These are phyloP conservation scores for Ogataea nakhonphanomensis DNA, from an alignment of 805 yeast species.

Conservation along the genomic window DNA sequence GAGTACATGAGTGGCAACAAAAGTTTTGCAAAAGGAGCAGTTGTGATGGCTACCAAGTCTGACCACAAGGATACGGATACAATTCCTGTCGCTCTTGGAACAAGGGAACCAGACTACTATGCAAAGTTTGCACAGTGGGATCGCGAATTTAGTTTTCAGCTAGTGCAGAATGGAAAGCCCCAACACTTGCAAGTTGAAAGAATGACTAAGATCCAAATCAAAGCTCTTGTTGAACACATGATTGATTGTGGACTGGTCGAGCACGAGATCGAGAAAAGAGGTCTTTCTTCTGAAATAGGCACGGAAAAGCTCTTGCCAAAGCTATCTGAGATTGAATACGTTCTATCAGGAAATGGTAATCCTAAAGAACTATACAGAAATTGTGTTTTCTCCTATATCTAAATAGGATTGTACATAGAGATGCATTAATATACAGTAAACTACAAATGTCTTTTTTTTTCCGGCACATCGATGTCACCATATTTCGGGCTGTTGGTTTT, in stretches of 20 bases:
- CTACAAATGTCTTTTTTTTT: constrained; percentile 16
- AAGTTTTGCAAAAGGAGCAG: constrained; percentile 57
- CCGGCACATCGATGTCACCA: constrained; percentile 21
- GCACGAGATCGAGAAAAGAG: constrained; percentile 34
- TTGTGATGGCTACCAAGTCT: constrained; percentile 61
- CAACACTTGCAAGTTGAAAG: constrained; percentile 38
- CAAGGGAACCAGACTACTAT: constrained; percentile 54
- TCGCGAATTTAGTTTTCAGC: constrained; percentile 45
- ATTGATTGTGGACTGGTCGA: constrained; percentile 38
- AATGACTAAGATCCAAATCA: constrained; percentile 44
- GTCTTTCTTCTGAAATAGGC: constrained; percentile 15
- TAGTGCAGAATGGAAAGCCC: constrained; percentile 33
- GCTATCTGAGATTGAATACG: constrained; percentile 46
- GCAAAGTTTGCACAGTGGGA: constrained; percentile 49
- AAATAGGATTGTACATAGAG: constrained; percentile 12
- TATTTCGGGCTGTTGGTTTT: constrained; percentile 29
- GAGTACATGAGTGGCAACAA: constrained; percentile 51
- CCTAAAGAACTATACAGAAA: constrained; percentile 48
- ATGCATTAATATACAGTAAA: constrained; percentile 12
- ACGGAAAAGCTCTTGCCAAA: constrained; percentile 28
- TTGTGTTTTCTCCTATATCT: constrained; percentile 35
- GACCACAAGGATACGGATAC: constrained; percentile 51
- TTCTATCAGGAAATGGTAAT: constrained; percentile 64
- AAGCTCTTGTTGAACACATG: constrained; percentile 39
- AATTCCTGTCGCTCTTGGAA: constrained; percentile 51